These are phyloP conservation scores for Gymnopilus dilepis DNA, from an alignment of 768 basidiomycete genomes.

Conservation along the genomic window DNA sequence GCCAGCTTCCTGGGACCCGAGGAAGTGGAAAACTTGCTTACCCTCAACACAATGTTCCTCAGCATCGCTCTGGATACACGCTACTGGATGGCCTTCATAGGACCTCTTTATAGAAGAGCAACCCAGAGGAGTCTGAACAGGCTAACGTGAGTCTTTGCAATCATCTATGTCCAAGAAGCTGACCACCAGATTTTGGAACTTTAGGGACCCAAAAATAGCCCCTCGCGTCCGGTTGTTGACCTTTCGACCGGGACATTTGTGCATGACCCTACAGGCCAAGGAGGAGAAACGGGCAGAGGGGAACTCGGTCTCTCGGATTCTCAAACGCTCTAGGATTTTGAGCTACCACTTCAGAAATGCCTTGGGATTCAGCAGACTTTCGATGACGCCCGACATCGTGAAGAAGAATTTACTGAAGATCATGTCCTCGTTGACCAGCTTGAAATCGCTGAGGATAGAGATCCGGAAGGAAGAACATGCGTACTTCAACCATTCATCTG, in stretches of 20 bases:
- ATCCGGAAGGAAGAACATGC: conserved; percentile 8
- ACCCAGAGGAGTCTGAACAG: conserved; percentile 13
- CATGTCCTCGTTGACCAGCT: conserved; percentile 12
- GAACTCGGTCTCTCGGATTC: conserved; percentile 4
- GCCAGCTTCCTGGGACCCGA: conserved; percentile 13
- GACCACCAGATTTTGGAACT: no score
- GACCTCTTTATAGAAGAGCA: background rate
- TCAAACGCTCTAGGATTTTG: conserved; percentile 1
- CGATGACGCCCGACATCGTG: background rate
- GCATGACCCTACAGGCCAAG: conserved; percentile 9
- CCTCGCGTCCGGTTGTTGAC: conserved; percentile 16
- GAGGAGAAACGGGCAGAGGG: background rate
- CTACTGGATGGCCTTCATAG: conserved; percentile 22
- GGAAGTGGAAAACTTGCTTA: conserved; percentile 15
- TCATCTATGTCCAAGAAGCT: no score
- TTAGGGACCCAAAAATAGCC: conserved; percentile 20
- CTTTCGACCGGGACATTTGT: conserved; percentile 19
- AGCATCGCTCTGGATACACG: conserved; percentile 26
- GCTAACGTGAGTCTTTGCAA: conserved; percentile 17
- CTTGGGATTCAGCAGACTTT: background rate
- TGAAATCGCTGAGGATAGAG: conserved; percentile 15
- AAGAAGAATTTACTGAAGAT: conserved; percentile 17
- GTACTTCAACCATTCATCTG: conserved; percentile 8
- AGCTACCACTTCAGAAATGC: background rate
- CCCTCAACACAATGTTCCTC: conserved; percentile 23